These are phyloP conservation scores for Myxozyma vanderwaltii DNA, from an alignment of 805 yeast genomes.

Conservation along the genomic window DNA sequence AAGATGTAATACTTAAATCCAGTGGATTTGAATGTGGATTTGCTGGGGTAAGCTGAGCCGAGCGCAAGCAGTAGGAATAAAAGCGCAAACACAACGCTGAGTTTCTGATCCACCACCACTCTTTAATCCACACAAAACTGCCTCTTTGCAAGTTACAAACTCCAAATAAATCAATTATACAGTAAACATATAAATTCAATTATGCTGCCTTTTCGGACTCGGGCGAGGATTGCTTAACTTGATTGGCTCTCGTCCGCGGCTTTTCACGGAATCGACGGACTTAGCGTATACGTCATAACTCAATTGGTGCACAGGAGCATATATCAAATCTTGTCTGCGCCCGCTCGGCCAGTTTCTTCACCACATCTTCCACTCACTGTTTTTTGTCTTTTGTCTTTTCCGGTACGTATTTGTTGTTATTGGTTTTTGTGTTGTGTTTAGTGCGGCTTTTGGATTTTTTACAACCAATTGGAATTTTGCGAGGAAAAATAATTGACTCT, in stretches of 20 bases:
- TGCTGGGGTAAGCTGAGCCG: too few relatives aligned
- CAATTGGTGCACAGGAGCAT: background rate
- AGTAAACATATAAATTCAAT: too few relatives aligned
- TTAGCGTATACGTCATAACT: constrained; percentile 1
- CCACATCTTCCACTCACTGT: background rate
- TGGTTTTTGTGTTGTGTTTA: background rate
- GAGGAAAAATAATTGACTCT: background rate
- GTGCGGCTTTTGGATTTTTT: background rate
- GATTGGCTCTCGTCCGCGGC: background rate
- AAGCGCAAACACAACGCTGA: too few relatives aligned
- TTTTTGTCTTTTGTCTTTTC: too few relatives aligned
- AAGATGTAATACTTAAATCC: too few relatives aligned
- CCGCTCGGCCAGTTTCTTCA: background rate
- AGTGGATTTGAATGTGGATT: too few relatives aligned
- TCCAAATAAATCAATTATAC: too few relatives aligned
- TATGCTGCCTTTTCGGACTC: background rate
- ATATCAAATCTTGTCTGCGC: background rate
- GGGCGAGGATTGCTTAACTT: background rate
- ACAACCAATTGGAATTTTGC: background rate
- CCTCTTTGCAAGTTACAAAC: too few relatives aligned
- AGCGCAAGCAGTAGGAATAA: too few relatives aligned
- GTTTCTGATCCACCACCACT: too few relatives aligned
- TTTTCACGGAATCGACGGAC: constrained; percentile 4
- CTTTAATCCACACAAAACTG: too few relatives aligned
- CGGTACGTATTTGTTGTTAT: background rate